Evolutionary conservation across 2,329 filamentous ascomycete species (phyloP).

Genomic region (Diatrype stigma): DNA sequence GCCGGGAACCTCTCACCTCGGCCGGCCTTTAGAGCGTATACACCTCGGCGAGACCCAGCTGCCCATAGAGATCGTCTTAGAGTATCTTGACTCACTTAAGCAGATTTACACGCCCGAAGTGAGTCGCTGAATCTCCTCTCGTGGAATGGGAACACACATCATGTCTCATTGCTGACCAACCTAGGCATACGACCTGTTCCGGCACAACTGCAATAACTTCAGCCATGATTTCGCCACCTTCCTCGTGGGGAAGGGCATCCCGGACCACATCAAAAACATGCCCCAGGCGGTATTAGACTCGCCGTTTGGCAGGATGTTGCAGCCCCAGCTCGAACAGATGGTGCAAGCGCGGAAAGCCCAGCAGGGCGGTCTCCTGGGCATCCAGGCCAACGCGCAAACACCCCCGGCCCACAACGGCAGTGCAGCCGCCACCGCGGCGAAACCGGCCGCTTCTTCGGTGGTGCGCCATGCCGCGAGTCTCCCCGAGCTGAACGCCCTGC

Average conservation of each 20-base stretch:
- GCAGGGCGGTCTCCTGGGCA: slow-evolving; percentile 49
- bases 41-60: slow-evolving; percentile 73
- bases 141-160: neutral
- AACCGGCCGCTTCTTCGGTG: slow-evolving; percentile 30
- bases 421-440: neutral
- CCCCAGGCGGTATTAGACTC: slow-evolving; percentile 81
- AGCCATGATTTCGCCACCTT: slow-evolving; percentile 90
- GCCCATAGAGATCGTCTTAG: slow-evolving; percentile 74
- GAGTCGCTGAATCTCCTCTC: slow-evolving; percentile 10
- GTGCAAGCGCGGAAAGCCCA: slow-evolving; percentile 45
- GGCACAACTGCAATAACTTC: slow-evolving; percentile 97
- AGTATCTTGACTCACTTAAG: slow-evolving; percentile 82
- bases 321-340: slow-evolving; percentile 60
- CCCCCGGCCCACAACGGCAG: slow-evolving; percentile 8
- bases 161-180: slow-evolving; percentile 4
- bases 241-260: slow-evolving; percentile 82
- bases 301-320: slow-evolving; percentile 82
- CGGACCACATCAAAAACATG: slow-evolving; percentile 78
- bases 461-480: slow-evolving; percentile 61
- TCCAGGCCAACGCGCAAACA: slow-evolving; percentile 36
- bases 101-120: slow-evolving; percentile 79
- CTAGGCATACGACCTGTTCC: slow-evolving; percentile 82
- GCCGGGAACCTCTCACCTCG: slow-evolving; percentile 83
- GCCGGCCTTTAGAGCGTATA: slow-evolving; percentile 72
- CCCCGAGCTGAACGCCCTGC: slow-evolving; percentile 54